phyloP scores from a whole-genome alignment of 106 monocot genomes.

The Agapanthus africanus region DNA sequence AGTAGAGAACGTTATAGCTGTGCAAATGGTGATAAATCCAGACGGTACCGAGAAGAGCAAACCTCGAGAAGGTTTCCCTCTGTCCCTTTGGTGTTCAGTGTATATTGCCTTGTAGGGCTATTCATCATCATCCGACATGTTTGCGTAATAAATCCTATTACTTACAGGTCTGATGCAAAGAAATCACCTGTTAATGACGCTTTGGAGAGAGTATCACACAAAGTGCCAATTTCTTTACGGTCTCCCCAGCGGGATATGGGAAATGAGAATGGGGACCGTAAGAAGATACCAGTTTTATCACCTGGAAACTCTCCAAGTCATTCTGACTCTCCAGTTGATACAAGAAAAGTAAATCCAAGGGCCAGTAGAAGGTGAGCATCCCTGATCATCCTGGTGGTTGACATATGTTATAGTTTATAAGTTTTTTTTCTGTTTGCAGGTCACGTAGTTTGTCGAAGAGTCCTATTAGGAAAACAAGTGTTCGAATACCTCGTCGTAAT shows the following conservation, averaged over 20 bases:
- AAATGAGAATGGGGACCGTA: background rate
- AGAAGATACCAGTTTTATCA: slow-evolving; percentile 1
- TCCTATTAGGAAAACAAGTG: slow-evolving; percentile 16
- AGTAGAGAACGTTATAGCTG: slow-evolving; percentile 30
- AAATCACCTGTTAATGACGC: slow-evolving; percentile 14
- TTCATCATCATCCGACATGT: background rate
- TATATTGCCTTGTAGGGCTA: no score
- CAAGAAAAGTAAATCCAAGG: background rate
- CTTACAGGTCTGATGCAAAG: slow-evolving; percentile 18
- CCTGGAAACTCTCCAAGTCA: slow-evolving; percentile 2
- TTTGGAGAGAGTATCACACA: background rate
- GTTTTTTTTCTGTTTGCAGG: background rate
- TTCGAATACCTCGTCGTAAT: slow-evolving; percentile 15
- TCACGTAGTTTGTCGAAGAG: slow-evolving; percentile 20
- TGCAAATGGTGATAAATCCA: no score
- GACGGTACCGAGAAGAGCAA: no score
- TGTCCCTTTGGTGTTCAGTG: background rate
- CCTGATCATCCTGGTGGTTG: background rate
- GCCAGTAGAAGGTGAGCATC: slow-evolving; percentile 4
- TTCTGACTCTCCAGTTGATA: slow-evolving; percentile 6
- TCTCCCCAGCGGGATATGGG: slow-evolving; percentile 12
- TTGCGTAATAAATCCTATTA: background rate
- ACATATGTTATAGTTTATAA: background rate
- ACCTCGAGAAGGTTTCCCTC: background rate
- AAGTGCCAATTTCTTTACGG: slow-evolving; percentile 9